These are phyloP conservation scores for Trametes coccinea DNA, from an alignment of 768 basidiomycete genomes.

Conservation along the genomic window DNA sequence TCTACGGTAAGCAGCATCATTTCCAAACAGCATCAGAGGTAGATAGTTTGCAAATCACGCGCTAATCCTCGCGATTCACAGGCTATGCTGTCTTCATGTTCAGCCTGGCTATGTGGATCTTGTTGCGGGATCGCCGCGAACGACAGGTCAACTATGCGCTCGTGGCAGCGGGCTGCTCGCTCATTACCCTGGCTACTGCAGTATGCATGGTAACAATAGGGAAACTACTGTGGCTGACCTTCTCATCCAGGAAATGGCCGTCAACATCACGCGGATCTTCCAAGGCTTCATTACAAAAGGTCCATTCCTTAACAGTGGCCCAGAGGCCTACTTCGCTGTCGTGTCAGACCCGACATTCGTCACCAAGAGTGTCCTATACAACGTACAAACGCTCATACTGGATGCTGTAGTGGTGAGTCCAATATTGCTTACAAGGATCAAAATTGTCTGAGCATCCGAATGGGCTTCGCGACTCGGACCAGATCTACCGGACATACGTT, in stretches of 20 bases:
- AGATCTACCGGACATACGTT: constrained; percentile 29
- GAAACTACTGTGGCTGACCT: not conserved
- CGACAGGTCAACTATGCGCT: constrained; percentile 22
- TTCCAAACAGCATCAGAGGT: no score
- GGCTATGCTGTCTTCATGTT: constrained; percentile 30
- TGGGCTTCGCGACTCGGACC: not conserved
- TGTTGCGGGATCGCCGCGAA: constrained; percentile 21
- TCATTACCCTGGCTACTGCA: constrained; percentile 24
- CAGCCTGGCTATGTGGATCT: constrained; percentile 27
- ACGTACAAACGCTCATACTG: constrained; percentile 13
- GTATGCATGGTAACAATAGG: constrained; percentile 3
- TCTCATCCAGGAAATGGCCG: constrained; percentile 21
- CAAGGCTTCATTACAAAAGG: constrained; percentile 11
- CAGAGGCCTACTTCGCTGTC: constrained; percentile 10
- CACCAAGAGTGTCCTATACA: constrained; percentile 5
- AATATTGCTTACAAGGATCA: no score
- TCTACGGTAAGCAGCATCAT: constrained; percentile 22
- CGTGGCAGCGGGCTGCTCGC: constrained; percentile 20
- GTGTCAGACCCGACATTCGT: constrained; percentile 10
- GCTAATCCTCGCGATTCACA: constrained; percentile 1
- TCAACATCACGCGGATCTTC: constrained; percentile 13
- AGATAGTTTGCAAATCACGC: no score
- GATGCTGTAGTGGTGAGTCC: constrained; percentile 27
- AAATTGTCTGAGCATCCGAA: no score
- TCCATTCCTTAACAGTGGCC: constrained; percentile 4